Conservation (phyloP, 2,329 filamentous ascomycete genomes). For the Penicillium sclerotiorum region DNA sequence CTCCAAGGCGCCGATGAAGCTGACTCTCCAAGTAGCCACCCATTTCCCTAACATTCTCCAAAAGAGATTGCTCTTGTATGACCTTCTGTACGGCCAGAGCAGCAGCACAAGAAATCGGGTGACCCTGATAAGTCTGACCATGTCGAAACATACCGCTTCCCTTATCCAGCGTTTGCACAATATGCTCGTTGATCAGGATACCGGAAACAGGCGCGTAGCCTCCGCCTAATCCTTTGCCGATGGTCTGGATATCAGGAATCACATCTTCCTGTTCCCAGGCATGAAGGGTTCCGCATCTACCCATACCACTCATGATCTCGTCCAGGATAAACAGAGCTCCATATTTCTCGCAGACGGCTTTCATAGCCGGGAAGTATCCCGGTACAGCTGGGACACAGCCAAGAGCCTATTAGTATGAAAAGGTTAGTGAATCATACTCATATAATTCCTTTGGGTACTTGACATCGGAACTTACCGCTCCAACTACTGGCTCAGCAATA, state of each 20-base stretch:
- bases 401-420: constrained; percentile 51
- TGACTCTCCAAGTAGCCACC: constrained; percentile 49
- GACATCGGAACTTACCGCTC: constrained; percentile 56
- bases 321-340: constrained; percentile 77
- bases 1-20: constrained; percentile 48
- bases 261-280: constrained; percentile 63
- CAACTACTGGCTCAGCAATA: constrained; percentile 72
- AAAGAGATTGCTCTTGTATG: constrained; percentile 58
- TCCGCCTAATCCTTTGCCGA: constrained; percentile 62
- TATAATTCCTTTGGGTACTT: not conserved
- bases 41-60: constrained; percentile 60
- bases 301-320: constrained; percentile 71
- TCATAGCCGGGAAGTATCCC: constrained; percentile 72
- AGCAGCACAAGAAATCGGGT: constrained; percentile 58
- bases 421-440: not conserved
- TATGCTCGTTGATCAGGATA: constrained; percentile 53
- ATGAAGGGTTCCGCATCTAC: constrained; percentile 60
- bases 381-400: constrained; percentile 68
- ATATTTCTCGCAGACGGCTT: constrained; percentile 68
- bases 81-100: constrained; percentile 65
- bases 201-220: constrained; percentile 60
- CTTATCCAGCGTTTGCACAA: constrained; percentile 52
- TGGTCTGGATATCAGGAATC: constrained; percentile 61
- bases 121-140: constrained; percentile 64
- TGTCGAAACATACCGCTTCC: constrained; percentile 57